Base-by-base conservation (phyloP, 2,329 filamentous ascomycete genomes). In the Calonectria pteridis region DNA sequence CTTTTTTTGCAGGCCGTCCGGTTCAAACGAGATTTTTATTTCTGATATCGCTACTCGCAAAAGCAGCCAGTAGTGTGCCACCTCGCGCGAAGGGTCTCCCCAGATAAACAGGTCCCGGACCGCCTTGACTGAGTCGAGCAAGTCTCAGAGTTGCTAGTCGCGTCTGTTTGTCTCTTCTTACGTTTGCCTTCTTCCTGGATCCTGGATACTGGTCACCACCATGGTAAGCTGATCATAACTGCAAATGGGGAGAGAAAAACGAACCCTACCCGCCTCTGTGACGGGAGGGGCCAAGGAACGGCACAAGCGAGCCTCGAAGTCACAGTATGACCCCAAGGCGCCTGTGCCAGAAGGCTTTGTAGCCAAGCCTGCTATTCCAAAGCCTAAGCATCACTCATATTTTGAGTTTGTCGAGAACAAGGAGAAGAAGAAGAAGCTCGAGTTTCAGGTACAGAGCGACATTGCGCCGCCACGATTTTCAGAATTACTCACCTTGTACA, bases 331-430 rank as follows among this genome's bases (percentile, higher is more conserved):
- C 74, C 79, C 79, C 26, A 80, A 80, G 62, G 82, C 82, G 43
- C 82, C 84, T 70, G 77, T 83, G 73, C 84, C 83, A 18, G 73
- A 79, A 31, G 81, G 79, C 63, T 81, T 87, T 67, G 82, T 84
- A 65, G 84, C 85, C 59, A 86, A 84, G 73, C 84, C 83, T 58
- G 77, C 82, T 31, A 71, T 84, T 18, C 84, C 87, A 43, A 89
- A 87, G 73, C 83, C 87, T 53, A 91, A 91, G 79, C 90, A 93
- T 81, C 88, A 90, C 77, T 88, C 89, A 18, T 92, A 91, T 79
- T 92, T 91, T 78, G 91, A 93, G 82, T 87, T 92, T 74, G 89
- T 92, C 73, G 89, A 93, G 78, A 93, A 93, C 79, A 88, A 88
- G 72, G 89, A 93, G 76, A 91, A 89, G 81, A 93, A 91, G 82